phyloP scores from a whole-genome alignment of 106 monocot genomes.

The Dactylorhiza incarnata region DNA sequence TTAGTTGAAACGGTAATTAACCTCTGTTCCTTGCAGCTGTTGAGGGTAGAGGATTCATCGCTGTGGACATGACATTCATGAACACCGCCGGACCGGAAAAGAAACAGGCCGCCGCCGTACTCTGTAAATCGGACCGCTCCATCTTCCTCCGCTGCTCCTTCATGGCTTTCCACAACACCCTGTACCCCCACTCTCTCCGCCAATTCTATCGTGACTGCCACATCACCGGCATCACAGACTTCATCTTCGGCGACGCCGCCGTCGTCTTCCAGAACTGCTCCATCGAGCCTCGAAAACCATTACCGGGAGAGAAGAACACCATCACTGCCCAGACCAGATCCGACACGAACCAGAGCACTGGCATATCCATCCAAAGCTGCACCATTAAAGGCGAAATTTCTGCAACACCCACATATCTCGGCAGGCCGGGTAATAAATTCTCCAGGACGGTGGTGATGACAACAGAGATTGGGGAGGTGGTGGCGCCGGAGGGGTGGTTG shows the following conservation, averaged over 20 bases:
- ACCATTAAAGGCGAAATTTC: conserved; percentile 8
- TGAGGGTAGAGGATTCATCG: conserved; percentile 27
- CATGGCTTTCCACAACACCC: conserved; percentile 45
- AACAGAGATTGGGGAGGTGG: conserved; percentile 18
- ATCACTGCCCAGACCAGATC: conserved; percentile 30
- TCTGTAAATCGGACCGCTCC: conserved; percentile 21
- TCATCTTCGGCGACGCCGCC: conserved; percentile 31
- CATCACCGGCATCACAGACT: conserved; percentile 29
- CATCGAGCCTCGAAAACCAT: conserved; percentile 22
- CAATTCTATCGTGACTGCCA: conserved; percentile 43
- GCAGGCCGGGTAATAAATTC: conserved; percentile 35
- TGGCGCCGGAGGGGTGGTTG: conserved; percentile 24
- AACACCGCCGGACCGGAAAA: conserved; percentile 33
- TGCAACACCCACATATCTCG: conserved; percentile 17
- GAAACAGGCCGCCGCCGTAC: conserved; percentile 38
- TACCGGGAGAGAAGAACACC: conserved; percentile 21
- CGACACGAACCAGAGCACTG: conserved; percentile 38
- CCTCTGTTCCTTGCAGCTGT: conserved; percentile 19
- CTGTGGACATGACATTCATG: conserved; percentile 18
- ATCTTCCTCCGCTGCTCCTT: conserved; percentile 37
- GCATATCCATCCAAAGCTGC: conserved; percentile 26
- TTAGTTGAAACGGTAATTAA: too few relatives aligned
- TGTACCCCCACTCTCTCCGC: conserved; percentile 32
- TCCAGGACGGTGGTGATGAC: conserved; percentile 30
- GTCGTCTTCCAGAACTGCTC: conserved; percentile 38